Conservation (phyloP, 1,284 basidiomycete species). For the Vanrija sp. region DNA sequence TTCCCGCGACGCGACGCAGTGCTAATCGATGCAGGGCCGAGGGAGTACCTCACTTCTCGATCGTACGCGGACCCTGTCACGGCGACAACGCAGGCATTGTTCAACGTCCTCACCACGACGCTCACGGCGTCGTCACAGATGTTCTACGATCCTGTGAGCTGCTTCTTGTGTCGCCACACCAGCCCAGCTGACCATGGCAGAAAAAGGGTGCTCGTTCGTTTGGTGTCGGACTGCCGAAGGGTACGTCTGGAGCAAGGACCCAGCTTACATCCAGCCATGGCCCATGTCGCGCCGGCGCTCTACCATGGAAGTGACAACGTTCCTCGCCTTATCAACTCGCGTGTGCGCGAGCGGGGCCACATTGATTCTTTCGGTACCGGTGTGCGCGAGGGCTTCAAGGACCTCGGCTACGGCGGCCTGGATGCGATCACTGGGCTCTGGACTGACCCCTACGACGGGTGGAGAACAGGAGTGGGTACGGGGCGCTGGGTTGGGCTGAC, state of each 20-base stretch:
- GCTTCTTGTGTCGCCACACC: neutral
- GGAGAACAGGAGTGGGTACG: slow-evolving; percentile 21
- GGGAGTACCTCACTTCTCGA: slow-evolving; percentile 53
- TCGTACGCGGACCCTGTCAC: slow-evolving; percentile 16
- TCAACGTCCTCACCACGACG: slow-evolving; percentile 55
- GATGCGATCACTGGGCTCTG: slow-evolving; percentile 58
- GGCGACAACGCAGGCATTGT: slow-evolving; percentile 52
- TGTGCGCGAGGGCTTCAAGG: slow-evolving; percentile 52
- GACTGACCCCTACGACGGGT: slow-evolving; percentile 53
- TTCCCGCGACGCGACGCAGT: neutral
- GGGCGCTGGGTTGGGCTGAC: slow-evolving; percentile 52
- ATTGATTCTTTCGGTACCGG: slow-evolving; percentile 53
- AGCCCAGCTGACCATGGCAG: slow-evolving; percentile 9
- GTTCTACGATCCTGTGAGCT: slow-evolving; percentile 50
- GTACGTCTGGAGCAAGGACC: slow-evolving; percentile 18
- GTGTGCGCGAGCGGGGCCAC: slow-evolving; percentile 49
- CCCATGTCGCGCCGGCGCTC: slow-evolving; percentile 49
- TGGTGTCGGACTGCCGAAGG: slow-evolving; percentile 49
- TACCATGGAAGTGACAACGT: slow-evolving; percentile 55
- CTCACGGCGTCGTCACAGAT: slow-evolving; percentile 52
- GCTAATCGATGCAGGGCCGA: slow-evolving; percentile 49
- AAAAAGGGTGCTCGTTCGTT: slow-evolving; percentile 53
- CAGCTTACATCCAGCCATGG: slow-evolving; percentile 27
- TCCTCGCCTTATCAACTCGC: slow-evolving; percentile 53
- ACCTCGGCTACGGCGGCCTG: slow-evolving; percentile 51